Base-by-base conservation (phyloP, 805 yeast species). In the Nakazawaea laoshanensis region DNA sequence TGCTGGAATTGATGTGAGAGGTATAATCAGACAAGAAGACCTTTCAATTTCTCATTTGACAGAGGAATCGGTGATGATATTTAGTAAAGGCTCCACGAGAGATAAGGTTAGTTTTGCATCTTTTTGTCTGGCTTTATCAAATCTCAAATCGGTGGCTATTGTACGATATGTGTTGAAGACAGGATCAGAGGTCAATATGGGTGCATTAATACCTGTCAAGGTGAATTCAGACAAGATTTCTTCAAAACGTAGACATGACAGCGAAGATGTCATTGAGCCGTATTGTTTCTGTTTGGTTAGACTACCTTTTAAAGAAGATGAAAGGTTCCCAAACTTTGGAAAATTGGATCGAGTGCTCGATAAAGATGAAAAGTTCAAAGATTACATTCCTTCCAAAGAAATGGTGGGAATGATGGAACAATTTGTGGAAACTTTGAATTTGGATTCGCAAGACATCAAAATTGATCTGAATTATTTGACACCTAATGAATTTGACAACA, bases 241-340 rank as follows among this genome's bases (percentile, higher is more conserved):
- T 50, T 1, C 28, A 45, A 15, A 11, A n/a, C n/a, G n/a, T n/a
- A 14, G 6, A 4, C 14, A 22, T 7, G 38, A 37, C 3, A 38
- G 33, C 1, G 54, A 55, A 27, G 46, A 49, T 10, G 37, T 49
- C 13, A n/a, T n/a, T n/a, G n/a, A n/a, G n/a, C n/a, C n/a, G n/a
- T 59, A 68, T 38, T 63, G 66, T 0, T 63, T 84, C 34, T 54
- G 68, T 1, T 48, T 77, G 41, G 64, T 65, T 9, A 58, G 77
- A 29, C 48, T 86, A 9, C 92, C 95, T 2, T 83, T 70, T 51
- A 67, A 69, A 27, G 94, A 84, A 42, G 95, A 87, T 50, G 80
- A 75, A 41, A 70, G 72, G 42, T 60, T 74, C 11, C 73, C 87
- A 3, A 63, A 61, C 16, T 70, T 80, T 43, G 59, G 64, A 5